Conservation (phyloP, 164 flowering plant species). For the Tinospora cordifolia region DNA sequence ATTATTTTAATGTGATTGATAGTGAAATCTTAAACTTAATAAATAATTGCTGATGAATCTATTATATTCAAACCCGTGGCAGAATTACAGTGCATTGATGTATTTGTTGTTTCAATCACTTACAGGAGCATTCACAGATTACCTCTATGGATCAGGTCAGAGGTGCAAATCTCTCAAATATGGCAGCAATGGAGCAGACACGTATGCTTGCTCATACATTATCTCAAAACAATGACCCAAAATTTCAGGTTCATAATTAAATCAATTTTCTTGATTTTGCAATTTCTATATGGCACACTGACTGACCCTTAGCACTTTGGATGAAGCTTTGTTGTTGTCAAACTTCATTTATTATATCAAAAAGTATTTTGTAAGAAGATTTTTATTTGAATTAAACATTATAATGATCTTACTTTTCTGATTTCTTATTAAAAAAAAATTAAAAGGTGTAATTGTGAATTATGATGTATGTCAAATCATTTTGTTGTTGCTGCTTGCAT, state of each 20-base stretch:
- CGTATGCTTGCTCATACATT: slow-evolving; percentile 92
- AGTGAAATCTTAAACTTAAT: background rate
- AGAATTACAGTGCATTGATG: background rate
- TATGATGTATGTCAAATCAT: background rate
- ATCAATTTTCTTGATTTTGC: slow-evolving; percentile 2
- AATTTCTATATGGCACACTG: background rate
- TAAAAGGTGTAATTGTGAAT: background rate
- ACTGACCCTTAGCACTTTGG: background rate
- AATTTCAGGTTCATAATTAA: slow-evolving; percentile 65
- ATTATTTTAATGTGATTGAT: background rate
- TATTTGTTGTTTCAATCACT: slow-evolving; percentile 5
- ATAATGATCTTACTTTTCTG: no score
- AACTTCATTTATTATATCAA: no score
- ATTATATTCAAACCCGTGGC: background rate
- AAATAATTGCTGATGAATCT: background rate
- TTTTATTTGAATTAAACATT: background rate
- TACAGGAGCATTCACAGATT: slow-evolving; percentile 68
- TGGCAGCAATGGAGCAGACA: slow-evolving; percentile 86
- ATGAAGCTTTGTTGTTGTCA: no score
- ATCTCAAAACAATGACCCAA: slow-evolving; percentile 83
- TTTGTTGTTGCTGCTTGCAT: background rate
- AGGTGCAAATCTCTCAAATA: slow-evolving; percentile 40
- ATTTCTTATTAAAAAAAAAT: background rate
- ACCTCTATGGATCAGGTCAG: slow-evolving; percentile 39
- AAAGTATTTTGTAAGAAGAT: background rate